Evolutionary conservation across 2,329 filamentous ascomycete genomes (phyloP), one percentile per base, ranked within the genome.

Genomic region (Colletotrichum theobromicola): DNA sequence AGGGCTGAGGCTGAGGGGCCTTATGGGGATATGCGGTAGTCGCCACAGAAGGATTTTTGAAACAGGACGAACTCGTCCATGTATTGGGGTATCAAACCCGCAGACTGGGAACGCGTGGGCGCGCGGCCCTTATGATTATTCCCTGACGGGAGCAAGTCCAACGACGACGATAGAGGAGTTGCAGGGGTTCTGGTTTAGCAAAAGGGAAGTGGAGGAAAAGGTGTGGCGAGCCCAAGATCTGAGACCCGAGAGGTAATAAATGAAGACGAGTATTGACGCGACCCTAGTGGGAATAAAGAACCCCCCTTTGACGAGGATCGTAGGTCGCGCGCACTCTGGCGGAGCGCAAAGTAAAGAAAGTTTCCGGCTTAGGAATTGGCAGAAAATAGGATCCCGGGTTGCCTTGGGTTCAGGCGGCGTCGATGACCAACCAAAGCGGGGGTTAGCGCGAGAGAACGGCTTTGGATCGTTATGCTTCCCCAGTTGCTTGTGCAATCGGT

Each of bases 111-210:
- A 35, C 26, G 62, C 62, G 68, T 74, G 72, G 72, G 72, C 72
- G 62, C 72, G 72, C 69, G 62, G 62, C 72, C 72, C 72, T 74
- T 74, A 72, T 65, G 72, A 72, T 67, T 53, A 55, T 46, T 74
- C 58, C 67, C 71, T 37, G 24, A n/a, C 18, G 71, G 67, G 35
- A 64, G 35, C 16, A 46, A 46, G 62, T 26, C 24, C 62, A 28
- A 60, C 35, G 67, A 60, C 37, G 53, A 50, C 24, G 8, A 28
- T 16, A 42, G 28, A 30, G 55, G 2, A 46, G 61, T 64, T 57
- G 67, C 65, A 66, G 61, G 67, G 37, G 7, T 62, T 66, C 37
- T 34, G 67, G 28, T 42, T 32, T 26, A 66, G 35, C 26, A 62
- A 42, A 53, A n/a, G 15, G 18, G 55, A 55, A 55, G 65, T 37